Evolutionary conservation across 768 basidiomycete genomes (phyloP).

Genomic region (Boletus vinaceobasis): DNA sequence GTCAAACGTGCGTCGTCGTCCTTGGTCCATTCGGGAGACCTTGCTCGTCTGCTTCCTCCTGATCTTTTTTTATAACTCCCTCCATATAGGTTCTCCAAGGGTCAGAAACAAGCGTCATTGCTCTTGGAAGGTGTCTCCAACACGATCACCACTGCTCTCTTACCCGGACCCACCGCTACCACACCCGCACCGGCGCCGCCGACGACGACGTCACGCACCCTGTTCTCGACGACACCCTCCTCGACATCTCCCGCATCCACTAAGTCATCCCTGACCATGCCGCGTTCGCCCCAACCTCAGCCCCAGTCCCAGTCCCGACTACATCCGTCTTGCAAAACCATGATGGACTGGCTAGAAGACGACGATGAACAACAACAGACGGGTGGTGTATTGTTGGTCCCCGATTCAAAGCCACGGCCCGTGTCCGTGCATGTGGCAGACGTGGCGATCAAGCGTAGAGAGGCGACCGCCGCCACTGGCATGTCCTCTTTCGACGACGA

Average conservation of each 20-base stretch:
- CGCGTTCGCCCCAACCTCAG: conserved; percentile 4
- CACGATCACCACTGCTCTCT: conserved; percentile 48
- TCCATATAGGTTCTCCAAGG: conserved; percentile 53
- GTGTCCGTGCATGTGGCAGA: background rate
- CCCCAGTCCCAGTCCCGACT: background rate
- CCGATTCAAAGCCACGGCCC: conserved; percentile 26
- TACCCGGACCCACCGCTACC: conserved; percentile 36
- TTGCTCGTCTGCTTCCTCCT: background rate
- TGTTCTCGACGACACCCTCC: conserved; percentile 6
- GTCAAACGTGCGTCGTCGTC: conserved; percentile 46
- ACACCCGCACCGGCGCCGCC: conserved; percentile 17
- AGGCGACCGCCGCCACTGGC: background rate
- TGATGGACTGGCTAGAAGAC: conserved; percentile 33
- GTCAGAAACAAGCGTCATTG: conserved; percentile 64
- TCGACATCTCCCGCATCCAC: background rate
- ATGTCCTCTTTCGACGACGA: conserved; percentile 37
- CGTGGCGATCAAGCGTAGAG: too few relatives aligned
- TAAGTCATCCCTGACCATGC: background rate
- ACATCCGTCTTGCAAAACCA: conserved; percentile 14
- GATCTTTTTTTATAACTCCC: background rate
- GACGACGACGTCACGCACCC: conserved; percentile 13
- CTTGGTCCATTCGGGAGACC: background rate
- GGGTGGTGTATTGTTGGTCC: conserved; percentile 23
- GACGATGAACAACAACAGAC: conserved; percentile 35
- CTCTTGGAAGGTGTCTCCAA: conserved; percentile 65